Conservation (phyloP, 2,329 filamentous ascomycete species). For the Paecilomyces formosus region DNA sequence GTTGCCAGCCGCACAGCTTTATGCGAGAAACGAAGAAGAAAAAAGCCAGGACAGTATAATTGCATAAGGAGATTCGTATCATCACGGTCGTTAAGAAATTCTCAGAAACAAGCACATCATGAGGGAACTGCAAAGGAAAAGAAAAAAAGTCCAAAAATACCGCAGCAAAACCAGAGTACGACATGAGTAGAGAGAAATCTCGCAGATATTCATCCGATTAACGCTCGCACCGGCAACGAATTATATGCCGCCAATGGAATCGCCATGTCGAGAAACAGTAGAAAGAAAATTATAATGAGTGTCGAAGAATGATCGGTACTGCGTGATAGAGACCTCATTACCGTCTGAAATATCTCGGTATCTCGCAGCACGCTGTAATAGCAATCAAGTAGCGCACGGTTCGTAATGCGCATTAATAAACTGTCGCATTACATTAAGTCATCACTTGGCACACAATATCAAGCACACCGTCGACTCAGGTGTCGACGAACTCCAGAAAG, state of each 20-base stretch:
- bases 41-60: slow-evolving; percentile 2
- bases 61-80: slow-evolving; percentile 14
- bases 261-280: neutral
- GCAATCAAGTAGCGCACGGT: neutral
- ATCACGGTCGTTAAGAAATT: slow-evolving; percentile 13
- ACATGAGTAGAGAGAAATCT: neutral
- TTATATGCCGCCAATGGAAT: neutral
- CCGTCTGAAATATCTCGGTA: neutral
- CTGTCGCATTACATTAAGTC: neutral
- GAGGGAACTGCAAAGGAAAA: neutral
- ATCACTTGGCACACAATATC: neutral
- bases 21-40: neutral
- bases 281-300: neutral
- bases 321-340: neutral
- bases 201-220: neutral
- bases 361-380: neutral
- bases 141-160: neutral
- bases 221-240: neutral
- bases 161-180: neutral
- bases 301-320: neutral
- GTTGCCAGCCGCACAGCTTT: neutral
- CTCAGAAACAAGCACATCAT: neutral
- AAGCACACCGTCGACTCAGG: neutral
- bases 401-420: neutral
- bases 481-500: no score